Evolutionary conservation across 2,329 filamentous ascomycete genomes (phyloP), one percentile per base, ranked within the genome.

Genomic region (Epicoccum nigrum): DNA sequence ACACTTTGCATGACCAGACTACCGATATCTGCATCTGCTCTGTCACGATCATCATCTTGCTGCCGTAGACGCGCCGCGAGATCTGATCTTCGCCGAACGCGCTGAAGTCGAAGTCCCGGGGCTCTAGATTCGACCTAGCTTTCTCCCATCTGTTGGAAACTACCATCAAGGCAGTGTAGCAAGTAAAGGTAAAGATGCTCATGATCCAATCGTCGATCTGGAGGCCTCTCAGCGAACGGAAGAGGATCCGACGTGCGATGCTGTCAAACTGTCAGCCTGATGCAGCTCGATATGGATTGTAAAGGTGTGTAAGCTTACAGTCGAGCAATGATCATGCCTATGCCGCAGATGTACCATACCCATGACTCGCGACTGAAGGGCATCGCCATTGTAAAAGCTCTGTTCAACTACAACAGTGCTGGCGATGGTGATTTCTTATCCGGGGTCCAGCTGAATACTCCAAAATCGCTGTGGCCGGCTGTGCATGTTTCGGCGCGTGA

Each of bases 171-270:
- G 73, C 72, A 25, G 79, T 81, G 51, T 84, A 81, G 39, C 71
- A 71, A 11, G 70, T 72, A 54, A 80, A 70, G 7, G 79, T 77
- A 46, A 83, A 72, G 7, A 80, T 33, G 11, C 63, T 67, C 81
- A 85, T 85, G 19, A 83, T 70, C 60, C 78, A 84, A 62, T 86
- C 83, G 58, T 86, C 83, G 20, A 78, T 60, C 59, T 82, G 79
- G n/a, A 83, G 76, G 6, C 73, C 73, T 33, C 69, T 74, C 58
- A 77, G 69, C 31, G 78, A 76, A 13, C 79, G 75, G 42, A 84
- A 73, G 8, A 76, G 69, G 28, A 79, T 69, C 16, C 67, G 70
- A 25, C 78, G 73, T 9, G 78, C 79, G 25, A 75, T 70, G 28
- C 76, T 78, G 45, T 54, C n/a, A 28, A 37, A 13, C 30, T 42